These are phyloP conservation scores for Pelargonium nanum DNA, from an alignment of 345 rosid genomes.

Conservation along the genomic window DNA sequence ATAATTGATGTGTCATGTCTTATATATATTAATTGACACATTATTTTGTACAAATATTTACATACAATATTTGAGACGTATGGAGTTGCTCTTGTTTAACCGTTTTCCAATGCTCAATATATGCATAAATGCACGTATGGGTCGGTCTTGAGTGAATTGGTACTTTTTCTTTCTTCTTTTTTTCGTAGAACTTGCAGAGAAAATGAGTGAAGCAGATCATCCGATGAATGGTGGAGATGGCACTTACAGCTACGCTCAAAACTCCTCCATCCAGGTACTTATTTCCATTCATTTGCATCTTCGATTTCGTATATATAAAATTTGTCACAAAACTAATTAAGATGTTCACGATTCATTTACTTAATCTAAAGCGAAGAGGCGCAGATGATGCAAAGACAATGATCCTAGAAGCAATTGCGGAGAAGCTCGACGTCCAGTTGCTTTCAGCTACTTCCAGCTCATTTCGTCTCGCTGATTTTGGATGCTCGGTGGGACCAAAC, in stretches of 20 bases:
- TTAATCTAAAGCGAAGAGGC: slow-evolving; percentile 18
- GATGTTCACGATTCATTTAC: not conserved
- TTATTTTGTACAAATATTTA: no score
- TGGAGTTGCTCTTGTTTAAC: no score
- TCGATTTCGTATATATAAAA: not conserved
- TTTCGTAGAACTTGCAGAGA: no score
- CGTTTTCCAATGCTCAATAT: no score
- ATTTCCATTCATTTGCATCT: not conserved
- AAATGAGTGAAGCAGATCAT: no score
- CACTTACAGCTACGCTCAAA: slow-evolving; percentile 1
- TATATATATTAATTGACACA: no score
- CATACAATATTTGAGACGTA: no score
- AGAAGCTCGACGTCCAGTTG: slow-evolving; percentile 23
- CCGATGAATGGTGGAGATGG: slow-evolving; percentile 11
- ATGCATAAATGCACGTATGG: no score
- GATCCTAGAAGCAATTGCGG: slow-evolving; percentile 27
- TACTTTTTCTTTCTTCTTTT: no score
- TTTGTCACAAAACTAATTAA: not conserved
- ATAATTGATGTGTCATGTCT: no score
- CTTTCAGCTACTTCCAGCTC: slow-evolving; percentile 7
- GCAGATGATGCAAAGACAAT: slow-evolving; percentile 16
- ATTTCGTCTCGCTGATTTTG: slow-evolving; percentile 41
- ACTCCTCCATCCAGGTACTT: slow-evolving; percentile 3
- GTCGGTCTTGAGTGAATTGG: no score
- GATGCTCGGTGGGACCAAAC: slow-evolving; percentile 54